phyloP scores from a whole-genome alignment of 805 yeast genomes.

The Barnettozyma pratensis region DNA sequence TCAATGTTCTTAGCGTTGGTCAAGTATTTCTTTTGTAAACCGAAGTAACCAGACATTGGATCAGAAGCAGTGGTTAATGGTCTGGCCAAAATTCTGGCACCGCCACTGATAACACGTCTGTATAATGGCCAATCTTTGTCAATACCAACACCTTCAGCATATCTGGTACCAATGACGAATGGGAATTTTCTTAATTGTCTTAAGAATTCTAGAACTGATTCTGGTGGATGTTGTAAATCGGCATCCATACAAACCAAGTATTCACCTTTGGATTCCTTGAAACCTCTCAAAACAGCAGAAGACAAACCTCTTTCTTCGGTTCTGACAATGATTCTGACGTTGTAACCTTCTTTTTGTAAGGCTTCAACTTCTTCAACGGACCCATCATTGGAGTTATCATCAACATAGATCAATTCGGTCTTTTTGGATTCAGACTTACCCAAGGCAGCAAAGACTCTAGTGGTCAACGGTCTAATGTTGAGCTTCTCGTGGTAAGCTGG shows the following conservation, averaged over 20 bases:
- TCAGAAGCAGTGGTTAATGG: conserved; percentile 48
- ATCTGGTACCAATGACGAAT: conserved; percentile 45
- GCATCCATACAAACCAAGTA: conserved; percentile 49
- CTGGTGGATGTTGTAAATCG: conserved; percentile 50
- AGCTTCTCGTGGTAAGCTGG: conserved; percentile 48
- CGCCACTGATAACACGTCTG: conserved; percentile 43
- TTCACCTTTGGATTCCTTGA: conserved; percentile 41
- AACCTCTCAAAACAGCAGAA: conserved; percentile 45
- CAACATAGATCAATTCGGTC: conserved; percentile 46
- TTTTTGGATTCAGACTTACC: conserved; percentile 36
- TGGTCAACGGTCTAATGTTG: conserved; percentile 44
- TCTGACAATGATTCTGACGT: conserved; percentile 44
- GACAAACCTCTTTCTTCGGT: conserved; percentile 46
- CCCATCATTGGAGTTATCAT: conserved; percentile 47
- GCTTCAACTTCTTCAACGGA: conserved; percentile 47
- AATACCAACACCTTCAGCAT: conserved; percentile 50
- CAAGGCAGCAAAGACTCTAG: conserved; percentile 42
- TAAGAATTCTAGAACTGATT: conserved; percentile 41
- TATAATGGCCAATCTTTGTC: conserved; percentile 50
- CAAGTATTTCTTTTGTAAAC: conserved; percentile 41
- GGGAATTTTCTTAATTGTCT: conserved; percentile 36
- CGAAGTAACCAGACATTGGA: conserved; percentile 51
- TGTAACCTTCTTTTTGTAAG: conserved; percentile 39
- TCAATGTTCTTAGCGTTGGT: conserved; percentile 30
- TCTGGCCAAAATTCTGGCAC: conserved; percentile 44